Conservation (phyloP, 176 grass and related monocot species). For the Bolboschoenus planiculmis region DNA sequence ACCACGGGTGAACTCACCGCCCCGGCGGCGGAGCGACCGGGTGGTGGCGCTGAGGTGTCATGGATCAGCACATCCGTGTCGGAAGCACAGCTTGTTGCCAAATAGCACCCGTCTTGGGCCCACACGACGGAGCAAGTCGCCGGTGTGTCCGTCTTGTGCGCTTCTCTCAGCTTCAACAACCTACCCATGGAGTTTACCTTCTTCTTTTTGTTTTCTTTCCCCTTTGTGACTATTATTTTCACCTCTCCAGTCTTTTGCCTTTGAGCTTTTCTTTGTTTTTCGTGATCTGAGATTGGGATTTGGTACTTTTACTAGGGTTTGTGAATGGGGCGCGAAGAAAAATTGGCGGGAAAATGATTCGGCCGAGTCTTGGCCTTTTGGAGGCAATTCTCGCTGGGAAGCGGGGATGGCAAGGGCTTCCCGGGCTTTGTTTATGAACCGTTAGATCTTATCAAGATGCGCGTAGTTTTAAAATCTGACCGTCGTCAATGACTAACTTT, state of each 20-base stretch:
- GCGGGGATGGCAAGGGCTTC: background rate
- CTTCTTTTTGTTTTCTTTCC: background rate
- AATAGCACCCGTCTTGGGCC: conserved; percentile 37
- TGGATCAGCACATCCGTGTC: conserved; percentile 60
- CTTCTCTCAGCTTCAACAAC: conserved; percentile 74
- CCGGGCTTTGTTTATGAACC: background rate
- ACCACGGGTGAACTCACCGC: conserved; percentile 9
- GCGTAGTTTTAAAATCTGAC: background rate
- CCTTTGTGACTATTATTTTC: background rate
- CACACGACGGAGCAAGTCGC: conserved; percentile 58
- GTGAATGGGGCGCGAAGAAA: background rate
- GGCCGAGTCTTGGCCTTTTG: background rate
- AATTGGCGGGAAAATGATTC: conserved; percentile 11
- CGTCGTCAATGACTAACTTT: background rate
- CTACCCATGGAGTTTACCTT: conserved; percentile 44
- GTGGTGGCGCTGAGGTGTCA: conserved; percentile 32
- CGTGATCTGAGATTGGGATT: conserved; percentile 12
- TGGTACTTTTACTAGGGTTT: conserved; percentile 4
- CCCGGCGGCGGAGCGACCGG: conserved; percentile 1
- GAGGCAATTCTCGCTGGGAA: background rate
- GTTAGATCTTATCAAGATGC: background rate
- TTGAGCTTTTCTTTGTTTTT: background rate
- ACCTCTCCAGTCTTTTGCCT: background rate
- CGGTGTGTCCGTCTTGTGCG: conserved; percentile 47
- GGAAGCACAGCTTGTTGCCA: conserved; percentile 64